A percentile compares a stretch with the other conserved stretches of the same genome.
phyloP scores from a whole-genome alignment of 352 stramenopile genomes.

The Halophytophthora batemanensis region DNA sequence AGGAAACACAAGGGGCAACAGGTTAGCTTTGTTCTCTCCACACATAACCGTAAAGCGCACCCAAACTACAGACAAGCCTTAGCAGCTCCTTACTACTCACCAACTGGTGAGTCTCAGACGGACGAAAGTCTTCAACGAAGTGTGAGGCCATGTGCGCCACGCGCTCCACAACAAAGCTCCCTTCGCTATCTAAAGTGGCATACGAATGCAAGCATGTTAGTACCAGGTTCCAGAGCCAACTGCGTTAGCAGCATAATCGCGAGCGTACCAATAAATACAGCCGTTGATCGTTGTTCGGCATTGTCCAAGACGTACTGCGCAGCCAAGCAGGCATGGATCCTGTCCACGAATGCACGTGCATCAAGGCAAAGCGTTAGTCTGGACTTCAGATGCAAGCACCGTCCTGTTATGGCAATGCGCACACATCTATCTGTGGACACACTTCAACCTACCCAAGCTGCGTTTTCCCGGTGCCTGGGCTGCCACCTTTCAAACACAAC shows the following conservation, averaged over 20 bases:
- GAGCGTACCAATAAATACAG: slow-evolving; percentile 65
- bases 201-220: background rate
- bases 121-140: slow-evolving; percentile 72
- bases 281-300: slow-evolving; percentile 16
- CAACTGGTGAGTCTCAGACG: slow-evolving; percentile 21
- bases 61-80: slow-evolving; percentile 8
- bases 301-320: slow-evolving; percentile 36
- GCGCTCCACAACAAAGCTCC: slow-evolving; percentile 89
- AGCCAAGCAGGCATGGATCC: slow-evolving; percentile 67
- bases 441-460: slow-evolving; percentile 47
- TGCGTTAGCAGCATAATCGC: background rate
- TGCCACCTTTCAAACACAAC: slow-evolving; percentile 37
- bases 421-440: background rate
- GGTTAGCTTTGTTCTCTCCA: too few species aligned
- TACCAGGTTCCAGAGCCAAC: background rate
- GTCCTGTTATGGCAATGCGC: background rate
- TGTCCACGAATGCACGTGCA: slow-evolving; percentile 12
- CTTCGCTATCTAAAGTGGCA: slow-evolving; percentile 79
- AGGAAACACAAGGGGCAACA: background rate
- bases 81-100: slow-evolving; percentile 23
- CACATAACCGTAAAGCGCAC: background rate
- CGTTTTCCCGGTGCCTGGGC: slow-evolving; percentile 71
- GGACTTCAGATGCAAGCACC: background rate
- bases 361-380: background rate
- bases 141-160: slow-evolving; percentile 78